Evolutionary conservation across 208 protist species (phyloP), one percentile per base, ranked within the genome.

Genomic region (Porcisia deanei): DNA sequence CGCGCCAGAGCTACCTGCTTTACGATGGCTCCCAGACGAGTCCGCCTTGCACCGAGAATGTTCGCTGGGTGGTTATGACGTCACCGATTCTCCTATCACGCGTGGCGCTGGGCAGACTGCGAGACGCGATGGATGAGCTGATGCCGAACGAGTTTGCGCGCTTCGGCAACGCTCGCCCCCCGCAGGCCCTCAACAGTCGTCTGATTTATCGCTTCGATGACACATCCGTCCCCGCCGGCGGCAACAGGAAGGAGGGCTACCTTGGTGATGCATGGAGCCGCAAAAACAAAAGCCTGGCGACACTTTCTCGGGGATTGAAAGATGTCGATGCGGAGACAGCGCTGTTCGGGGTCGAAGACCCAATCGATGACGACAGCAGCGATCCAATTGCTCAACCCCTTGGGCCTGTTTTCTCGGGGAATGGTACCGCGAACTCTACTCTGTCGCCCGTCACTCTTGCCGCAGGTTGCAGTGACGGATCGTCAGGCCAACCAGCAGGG

Each of bases 11-110:
- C 77, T 96, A 94, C 79, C 71, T 94, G 25, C 71, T 83, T 18
- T 97, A 96, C 84, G 82, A 88, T 69, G 94, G 90, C 65, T 97
- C 94, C 3, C 75, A 84, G 63, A 93, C 94, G 60, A 85, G 82
- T 47, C 91, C 94, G 61, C 91, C 91, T 34, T 96, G 91, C 79
- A 84, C 77, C 12, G 89, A 94, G 64, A 84, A 88, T 43, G 85
- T 97, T 37, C 82, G 84, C 10, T 96, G 92, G 85, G 79, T 94
- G 34, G 85, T 97, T 1, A 84, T 97, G 82, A 94, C 90, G 7
- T 87, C 90, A n/a, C 90, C 88, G 7, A 71, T 91, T 25, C 60
- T 87, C 71, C 88, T 96, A 49, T 90, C 90, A 1, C 81, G 70
- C 41, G 52, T 83, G 4, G 87, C 84, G 43, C 76, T 94, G 0